Conservation (phyloP, 208 protist species). For the Trypanosoma platydactyli region DNA sequence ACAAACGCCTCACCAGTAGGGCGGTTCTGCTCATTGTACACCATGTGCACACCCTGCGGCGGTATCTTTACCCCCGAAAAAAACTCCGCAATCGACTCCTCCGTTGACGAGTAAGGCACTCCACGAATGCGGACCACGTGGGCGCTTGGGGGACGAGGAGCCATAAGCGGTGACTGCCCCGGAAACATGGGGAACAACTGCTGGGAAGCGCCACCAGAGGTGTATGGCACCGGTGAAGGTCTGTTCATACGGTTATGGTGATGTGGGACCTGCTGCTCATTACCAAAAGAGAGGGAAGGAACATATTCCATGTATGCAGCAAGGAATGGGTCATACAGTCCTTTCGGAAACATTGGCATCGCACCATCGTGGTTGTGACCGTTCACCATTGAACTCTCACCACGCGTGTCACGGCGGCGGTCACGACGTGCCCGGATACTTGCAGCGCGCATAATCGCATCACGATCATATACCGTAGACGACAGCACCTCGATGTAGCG, state of each 20-base stretch:
- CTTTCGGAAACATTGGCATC: slow-evolving; percentile 15
- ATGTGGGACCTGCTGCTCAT: slow-evolving; percentile 8
- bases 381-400: not conserved
- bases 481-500: slow-evolving; percentile 71
- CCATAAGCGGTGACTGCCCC: slow-evolving; percentile 23
- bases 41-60: slow-evolving; percentile 49
- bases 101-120: slow-evolving; percentile 42
- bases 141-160: slow-evolving; percentile 12
- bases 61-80: slow-evolving; percentile 37
- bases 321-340: slow-evolving; percentile 18
- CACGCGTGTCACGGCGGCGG: slow-evolving; percentile 6
- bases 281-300: slow-evolving; percentile 13
- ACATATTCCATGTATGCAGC: slow-evolving; percentile 22
- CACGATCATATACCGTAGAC: slow-evolving; percentile 47
- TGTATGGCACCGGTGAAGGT: slow-evolving; percentile 6
- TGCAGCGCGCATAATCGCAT: slow-evolving; percentile 43
- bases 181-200: slow-evolving; percentile 26
- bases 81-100: slow-evolving; percentile 49
- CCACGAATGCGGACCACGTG: slow-evolving; percentile 47
- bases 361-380: not conserved
- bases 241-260: not conserved
- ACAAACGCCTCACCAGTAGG: slow-evolving; percentile 54
- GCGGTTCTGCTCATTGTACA: slow-evolving; percentile 35
- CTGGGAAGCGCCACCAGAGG: not conserved
- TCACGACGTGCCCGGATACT: slow-evolving; percentile 27